phyloP scores from a whole-genome alignment of 2,329 filamentous ascomycete genomes.

The Cercospora citrullina region DNA sequence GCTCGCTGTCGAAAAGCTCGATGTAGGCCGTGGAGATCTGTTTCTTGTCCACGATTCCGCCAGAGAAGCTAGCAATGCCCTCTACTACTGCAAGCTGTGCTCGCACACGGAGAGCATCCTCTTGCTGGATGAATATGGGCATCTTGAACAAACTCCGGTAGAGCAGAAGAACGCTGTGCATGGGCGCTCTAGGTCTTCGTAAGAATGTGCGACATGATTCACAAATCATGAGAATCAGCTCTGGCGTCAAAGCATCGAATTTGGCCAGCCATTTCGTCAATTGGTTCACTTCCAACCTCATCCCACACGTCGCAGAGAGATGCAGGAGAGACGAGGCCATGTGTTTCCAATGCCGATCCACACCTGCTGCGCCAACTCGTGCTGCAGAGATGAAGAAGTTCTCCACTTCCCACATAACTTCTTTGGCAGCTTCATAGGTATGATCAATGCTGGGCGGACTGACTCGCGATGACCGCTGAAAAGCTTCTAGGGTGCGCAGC shows the following conservation, averaged over 20 bases:
- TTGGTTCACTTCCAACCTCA: neutral
- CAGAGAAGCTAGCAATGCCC: neutral
- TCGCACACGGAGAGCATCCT: neutral
- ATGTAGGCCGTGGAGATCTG: neutral
- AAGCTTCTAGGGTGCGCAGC: neutral
- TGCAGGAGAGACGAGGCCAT: conserved; percentile 2
- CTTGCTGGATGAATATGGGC: neutral
- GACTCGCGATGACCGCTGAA: neutral
- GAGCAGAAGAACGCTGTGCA: neutral
- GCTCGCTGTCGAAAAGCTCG: neutral
- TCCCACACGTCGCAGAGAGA: neutral
- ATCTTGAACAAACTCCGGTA: neutral
- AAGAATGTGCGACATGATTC: neutral
- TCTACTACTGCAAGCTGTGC: neutral
- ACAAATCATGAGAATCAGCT: neutral
- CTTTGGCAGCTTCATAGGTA: neutral
- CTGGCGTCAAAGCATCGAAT: neutral
- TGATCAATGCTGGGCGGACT: neutral
- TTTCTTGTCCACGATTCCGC: neutral
- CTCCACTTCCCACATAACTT: neutral
- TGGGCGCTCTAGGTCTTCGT: neutral
- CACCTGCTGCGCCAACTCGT: neutral
- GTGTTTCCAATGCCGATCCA: neutral
- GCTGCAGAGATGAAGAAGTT: neutral
- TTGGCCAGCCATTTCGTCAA: neutral